These are phyloP conservation scores for Pachysolen tannophilus DNA, from an alignment of 805 yeast genomes.

Conservation along the genomic window DNA sequence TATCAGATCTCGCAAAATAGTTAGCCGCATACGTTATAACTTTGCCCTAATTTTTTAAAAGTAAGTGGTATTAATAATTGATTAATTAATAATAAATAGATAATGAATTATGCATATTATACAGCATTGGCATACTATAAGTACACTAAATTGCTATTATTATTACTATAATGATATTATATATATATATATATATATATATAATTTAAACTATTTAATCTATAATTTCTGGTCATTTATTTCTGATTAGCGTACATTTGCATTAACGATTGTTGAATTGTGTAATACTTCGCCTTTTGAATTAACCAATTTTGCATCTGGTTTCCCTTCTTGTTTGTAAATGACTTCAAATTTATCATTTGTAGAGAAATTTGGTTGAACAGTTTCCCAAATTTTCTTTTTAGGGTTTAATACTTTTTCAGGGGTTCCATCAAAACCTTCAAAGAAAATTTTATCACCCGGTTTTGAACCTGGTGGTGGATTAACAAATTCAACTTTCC, in stretches of 20 bases:
- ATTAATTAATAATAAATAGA: too few relatives aligned
- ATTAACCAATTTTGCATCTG: conserved; percentile 66
- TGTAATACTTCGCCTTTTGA: conserved; percentile 72
- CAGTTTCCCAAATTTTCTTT: conserved; percentile 95
- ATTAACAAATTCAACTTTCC: conserved; percentile 79
- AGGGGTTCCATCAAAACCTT: conserved; percentile 83
- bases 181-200: too few relatives aligned
- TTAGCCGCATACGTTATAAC: too few relatives aligned
- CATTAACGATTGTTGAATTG: conserved; percentile 63
- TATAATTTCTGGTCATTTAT: neutral
- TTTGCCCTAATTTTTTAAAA: too few relatives aligned
- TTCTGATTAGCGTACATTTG: conserved; percentile 59
- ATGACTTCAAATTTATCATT: conserved; percentile 68
- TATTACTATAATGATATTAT: too few relatives aligned
- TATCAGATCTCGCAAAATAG: too few relatives aligned
- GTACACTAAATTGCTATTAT: too few relatives aligned
- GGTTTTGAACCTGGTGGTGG: conserved; percentile 92
- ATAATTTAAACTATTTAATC: neutral
- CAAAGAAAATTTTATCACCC: conserved; percentile 95
- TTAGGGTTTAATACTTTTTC: conserved; percentile 92
- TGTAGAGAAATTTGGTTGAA: conserved; percentile 88
- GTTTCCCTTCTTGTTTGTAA: conserved; percentile 72
- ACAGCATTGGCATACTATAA: too few relatives aligned
- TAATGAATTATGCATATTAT: too few relatives aligned
- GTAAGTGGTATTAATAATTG: too few relatives aligned